These are phyloP conservation scores for Fusarium metavorans DNA, from an alignment of 2,329 filamentous ascomycete genomes.

Conservation along the genomic window DNA sequence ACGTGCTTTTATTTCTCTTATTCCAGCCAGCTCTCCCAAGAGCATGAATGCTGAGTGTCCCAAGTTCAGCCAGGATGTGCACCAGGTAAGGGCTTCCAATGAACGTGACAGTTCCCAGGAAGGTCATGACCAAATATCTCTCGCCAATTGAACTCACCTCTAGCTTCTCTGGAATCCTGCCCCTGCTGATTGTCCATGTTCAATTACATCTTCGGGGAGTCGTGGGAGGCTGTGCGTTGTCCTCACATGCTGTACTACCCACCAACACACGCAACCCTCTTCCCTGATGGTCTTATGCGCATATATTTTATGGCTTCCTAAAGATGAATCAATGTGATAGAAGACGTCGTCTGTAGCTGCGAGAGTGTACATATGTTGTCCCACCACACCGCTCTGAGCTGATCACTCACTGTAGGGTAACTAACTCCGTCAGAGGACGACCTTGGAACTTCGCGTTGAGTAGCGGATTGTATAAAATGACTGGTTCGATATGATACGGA, in stretches of 20 bases:
- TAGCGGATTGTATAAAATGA: no score
- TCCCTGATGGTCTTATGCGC: accelerated
- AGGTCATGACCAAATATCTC: no score
- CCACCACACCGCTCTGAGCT: not conserved
- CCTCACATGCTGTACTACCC: not conserved
- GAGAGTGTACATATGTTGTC: not conserved
- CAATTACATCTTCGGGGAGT: not conserved
- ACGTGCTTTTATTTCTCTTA: not conserved
- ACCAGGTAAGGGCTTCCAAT: not conserved
- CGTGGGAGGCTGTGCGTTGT: not conserved
- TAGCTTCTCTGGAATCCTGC: no score
- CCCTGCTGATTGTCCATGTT: not conserved
- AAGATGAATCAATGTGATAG: accelerated
- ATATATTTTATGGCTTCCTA: accelerated
- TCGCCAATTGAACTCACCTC: no score
- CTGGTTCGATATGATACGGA: not conserved
- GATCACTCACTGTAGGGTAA: not conserved
- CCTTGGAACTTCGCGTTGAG: not conserved
- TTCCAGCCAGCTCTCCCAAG: not conserved
- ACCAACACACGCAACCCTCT: not conserved
- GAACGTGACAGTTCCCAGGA: no score
- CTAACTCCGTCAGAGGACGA: not conserved
- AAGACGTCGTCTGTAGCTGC: not conserved
- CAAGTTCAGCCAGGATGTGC: not conserved
- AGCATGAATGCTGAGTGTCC: not conserved